phyloP scores from a whole-genome alignment of 2,329 filamentous ascomycete genomes.

The Diatrype stigma region DNA sequence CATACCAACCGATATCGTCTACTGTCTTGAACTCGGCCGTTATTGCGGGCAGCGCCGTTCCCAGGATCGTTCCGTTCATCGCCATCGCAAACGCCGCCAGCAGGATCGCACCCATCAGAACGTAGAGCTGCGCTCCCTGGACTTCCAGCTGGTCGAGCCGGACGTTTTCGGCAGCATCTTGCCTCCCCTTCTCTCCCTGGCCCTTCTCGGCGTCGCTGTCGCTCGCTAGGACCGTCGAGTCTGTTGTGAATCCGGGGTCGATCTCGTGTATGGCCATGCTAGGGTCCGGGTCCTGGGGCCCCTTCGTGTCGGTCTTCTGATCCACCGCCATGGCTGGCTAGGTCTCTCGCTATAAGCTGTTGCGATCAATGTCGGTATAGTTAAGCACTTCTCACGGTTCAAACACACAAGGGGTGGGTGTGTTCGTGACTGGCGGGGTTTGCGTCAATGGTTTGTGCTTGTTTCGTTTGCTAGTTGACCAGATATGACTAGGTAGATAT shows the following conservation, averaged over 20 bases:
- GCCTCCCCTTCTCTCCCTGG: neutral
- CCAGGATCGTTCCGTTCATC: conserved; percentile 5
- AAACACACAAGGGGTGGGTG: neutral
- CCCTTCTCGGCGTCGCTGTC: neutral
- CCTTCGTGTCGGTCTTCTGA: neutral
- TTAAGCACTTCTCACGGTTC: neutral
- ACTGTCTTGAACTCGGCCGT: conserved; percentile 35
- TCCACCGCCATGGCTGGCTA: neutral
- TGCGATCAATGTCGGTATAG: neutral
- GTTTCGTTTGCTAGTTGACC: neutral
- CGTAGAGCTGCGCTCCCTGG: neutral
- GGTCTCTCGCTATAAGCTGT: too few relatives aligned
- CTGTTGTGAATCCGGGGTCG: neutral
- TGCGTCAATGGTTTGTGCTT: neutral
- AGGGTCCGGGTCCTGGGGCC: neutral
- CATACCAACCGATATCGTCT: conserved; percentile 37
- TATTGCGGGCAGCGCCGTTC: conserved; percentile 36
- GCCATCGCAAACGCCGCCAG: neutral
- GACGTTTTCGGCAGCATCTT: neutral
- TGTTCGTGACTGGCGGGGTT: neutral
- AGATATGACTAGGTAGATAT: neutral
- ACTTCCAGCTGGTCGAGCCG: neutral
- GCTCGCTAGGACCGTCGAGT: neutral
- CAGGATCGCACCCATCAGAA: neutral
- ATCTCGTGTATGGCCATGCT: neutral